Conservation (phyloP, 176 grass and related monocot genomes). For the Phyllostachys edulis region DNA sequence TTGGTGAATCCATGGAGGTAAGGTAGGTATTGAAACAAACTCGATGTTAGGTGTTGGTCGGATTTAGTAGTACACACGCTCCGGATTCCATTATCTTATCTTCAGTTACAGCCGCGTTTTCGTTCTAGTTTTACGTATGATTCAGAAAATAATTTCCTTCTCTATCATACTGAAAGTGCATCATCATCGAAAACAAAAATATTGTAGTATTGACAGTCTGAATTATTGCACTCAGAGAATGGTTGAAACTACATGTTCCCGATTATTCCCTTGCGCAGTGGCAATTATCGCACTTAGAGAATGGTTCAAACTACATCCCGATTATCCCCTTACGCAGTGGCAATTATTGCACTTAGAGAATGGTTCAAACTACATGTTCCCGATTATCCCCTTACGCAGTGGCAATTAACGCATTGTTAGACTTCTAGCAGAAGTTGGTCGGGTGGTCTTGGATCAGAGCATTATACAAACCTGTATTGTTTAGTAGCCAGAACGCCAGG, state of each 20-base stretch:
- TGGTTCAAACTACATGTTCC: background rate
- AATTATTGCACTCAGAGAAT: background rate
- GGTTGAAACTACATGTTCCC: background rate
- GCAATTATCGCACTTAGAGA: background rate
- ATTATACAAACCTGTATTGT: background rate
- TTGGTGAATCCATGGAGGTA: too few relatives aligned
- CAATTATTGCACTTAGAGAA: background rate
- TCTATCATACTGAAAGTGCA: background rate
- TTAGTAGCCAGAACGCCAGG: background rate
- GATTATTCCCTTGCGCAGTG: too few relatives aligned
- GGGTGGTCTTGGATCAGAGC: background rate
- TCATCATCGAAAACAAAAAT: background rate
- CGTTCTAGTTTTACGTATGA: background rate
- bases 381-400: background rate
- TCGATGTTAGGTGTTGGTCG: background rate
- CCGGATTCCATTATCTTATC: background rate
- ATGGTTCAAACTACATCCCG: background rate
- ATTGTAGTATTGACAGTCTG: background rate
- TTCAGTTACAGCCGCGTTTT: background rate
- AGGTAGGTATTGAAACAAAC: background rate
- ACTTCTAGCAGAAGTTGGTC: constrained; percentile 29
- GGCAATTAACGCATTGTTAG: background rate
- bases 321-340: background rate
- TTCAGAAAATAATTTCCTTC: background rate
- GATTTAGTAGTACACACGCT: background rate